These are phyloP conservation scores for Multifurca ochricompacta DNA, from an alignment of 768 basidiomycete species.

Conservation along the genomic window DNA sequence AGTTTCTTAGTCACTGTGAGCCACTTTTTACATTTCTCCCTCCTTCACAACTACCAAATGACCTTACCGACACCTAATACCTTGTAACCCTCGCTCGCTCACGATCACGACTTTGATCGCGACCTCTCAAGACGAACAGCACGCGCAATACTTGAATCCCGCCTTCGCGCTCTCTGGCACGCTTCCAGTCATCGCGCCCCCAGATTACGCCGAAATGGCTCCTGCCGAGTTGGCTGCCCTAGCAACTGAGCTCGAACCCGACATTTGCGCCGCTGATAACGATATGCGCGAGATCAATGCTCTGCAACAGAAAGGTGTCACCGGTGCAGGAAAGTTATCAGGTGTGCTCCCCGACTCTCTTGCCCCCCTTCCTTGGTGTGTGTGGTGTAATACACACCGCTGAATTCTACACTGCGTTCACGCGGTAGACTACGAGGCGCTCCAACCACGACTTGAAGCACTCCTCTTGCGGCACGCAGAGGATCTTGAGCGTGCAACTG, in stretches of 20 bases:
- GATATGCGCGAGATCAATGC: constrained; percentile 73
- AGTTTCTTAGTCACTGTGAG: constrained; percentile 68
- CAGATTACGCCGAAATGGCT: constrained; percentile 59
- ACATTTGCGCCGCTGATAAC: constrained; percentile 74
- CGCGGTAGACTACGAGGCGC: constrained; percentile 47
- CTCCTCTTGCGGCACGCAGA: constrained; percentile 53
- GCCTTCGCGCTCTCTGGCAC: constrained; percentile 68
- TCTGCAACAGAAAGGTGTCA: constrained; percentile 62
- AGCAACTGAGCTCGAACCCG: constrained; percentile 72
- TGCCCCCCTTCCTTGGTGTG: neutral
- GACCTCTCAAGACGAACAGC: constrained; percentile 81
- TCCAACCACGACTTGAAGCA: constrained; percentile 60
- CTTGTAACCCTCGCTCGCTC: too few relatives aligned
- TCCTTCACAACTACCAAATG: neutral
- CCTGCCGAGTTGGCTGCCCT: constrained; percentile 62
- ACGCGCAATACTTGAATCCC: constrained; percentile 67
- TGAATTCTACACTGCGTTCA: neutral
- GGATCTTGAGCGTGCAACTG: constrained; percentile 46
- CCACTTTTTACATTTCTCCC: constrained; percentile 2
- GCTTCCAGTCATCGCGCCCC: constrained; percentile 34
- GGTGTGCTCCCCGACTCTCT: constrained; percentile 30
- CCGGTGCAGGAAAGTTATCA: constrained; percentile 61
- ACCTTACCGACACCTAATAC: too few relatives aligned
- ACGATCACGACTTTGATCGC: too few relatives aligned
- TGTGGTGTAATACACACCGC: neutral